Conservation (phyloP, 2,329 filamentous ascomycete genomes). For the Myriosclerotinia duriaeana region DNA sequence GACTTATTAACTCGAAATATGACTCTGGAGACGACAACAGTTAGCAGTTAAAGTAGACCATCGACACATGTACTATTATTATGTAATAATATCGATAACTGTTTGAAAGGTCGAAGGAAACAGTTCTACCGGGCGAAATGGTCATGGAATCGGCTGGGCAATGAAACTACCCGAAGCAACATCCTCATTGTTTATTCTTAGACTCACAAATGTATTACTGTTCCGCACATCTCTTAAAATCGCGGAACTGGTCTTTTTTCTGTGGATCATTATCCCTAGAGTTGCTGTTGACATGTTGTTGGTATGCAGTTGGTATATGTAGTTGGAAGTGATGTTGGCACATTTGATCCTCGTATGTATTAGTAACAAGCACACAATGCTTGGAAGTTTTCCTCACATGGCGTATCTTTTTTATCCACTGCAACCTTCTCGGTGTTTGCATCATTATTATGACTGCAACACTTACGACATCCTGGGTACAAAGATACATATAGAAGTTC, state of each 20-base stretch:
- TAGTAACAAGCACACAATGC: too few relatives aligned
- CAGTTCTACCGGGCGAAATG: background rate
- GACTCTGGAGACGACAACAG: rapidly evolving
- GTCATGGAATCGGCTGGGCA: background rate
- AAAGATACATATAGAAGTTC: too few relatives aligned
- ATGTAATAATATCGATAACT: background rate
- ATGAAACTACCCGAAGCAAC: background rate
- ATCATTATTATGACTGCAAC: too few relatives aligned
- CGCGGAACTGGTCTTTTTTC: background rate
- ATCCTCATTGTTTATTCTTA: background rate
- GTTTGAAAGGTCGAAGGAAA: background rate
- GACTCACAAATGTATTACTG: background rate
- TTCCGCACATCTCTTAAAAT: background rate
- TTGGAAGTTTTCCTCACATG: background rate
- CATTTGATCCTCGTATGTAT: background rate
- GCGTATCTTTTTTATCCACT: background rate
- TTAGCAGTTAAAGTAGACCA: too few relatives aligned
- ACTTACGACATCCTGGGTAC: too few relatives aligned
- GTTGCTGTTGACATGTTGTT: too few relatives aligned
- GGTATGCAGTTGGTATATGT: too few relatives aligned
- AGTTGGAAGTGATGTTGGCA: background rate
- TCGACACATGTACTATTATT: background rate
- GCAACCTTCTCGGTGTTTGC: background rate
- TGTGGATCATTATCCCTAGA: background rate
- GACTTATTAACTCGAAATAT: too few relatives aligned